Percentiles rank a stretch among this genome's conserved stretches.
phyloP scores from a whole-genome alignment of 148 eudicot species.

The Dysphania ambrosioides region DNA sequence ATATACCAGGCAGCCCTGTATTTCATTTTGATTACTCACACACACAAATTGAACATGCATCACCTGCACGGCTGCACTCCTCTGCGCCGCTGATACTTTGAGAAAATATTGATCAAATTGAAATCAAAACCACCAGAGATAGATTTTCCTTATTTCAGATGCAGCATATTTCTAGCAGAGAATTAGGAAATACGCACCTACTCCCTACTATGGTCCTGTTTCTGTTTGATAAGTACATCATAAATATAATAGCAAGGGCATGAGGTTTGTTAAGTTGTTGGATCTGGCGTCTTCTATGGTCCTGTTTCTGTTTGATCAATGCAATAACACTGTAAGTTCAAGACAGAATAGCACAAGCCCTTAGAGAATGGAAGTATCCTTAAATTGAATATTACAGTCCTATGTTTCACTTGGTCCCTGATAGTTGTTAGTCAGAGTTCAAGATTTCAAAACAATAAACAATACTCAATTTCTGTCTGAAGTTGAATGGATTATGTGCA shows the following conservation, averaged over 20 bases:
- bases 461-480: too few relatives aligned
- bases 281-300: not conserved
- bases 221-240: not conserved
- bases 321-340: not conserved
- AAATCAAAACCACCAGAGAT: not conserved
- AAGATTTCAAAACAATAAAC: too few relatives aligned
- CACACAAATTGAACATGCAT: not conserved
- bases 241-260: not conserved
- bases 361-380: not conserved
- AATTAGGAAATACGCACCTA: too few relatives aligned
- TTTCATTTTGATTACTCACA: not conserved
- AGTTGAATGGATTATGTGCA: not conserved
- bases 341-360: not conserved
- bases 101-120: not conserved
- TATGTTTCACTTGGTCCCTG: too few relatives aligned
- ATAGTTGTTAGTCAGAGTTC: too few relatives aligned
- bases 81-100: not conserved
- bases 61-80: not conserved
- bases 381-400: not conserved
- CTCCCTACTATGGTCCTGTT: too few relatives aligned
- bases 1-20: not conserved
- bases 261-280: too few relatives aligned
- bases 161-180: too few relatives aligned
- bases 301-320: not conserved
- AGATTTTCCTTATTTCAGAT: too few relatives aligned